Evolutionary conservation across 306 rosid species (phyloP).

Genomic region (Dalbergia cultrata): DNA sequence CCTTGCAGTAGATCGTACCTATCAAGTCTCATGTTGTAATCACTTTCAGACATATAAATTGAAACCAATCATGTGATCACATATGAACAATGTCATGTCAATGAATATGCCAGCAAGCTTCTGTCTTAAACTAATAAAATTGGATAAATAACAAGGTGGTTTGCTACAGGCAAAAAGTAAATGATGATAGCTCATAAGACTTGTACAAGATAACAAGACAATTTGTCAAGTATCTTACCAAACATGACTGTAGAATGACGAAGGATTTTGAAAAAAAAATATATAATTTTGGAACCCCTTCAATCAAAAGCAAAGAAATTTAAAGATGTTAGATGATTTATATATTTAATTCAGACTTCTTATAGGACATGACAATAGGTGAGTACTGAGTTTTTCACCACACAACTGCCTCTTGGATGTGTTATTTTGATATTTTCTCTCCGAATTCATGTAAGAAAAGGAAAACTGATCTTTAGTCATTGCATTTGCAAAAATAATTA

Average conservation of each 20-base stretch:
- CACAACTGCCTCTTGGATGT: too few relatives aligned
- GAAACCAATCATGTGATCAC: slow-evolving; percentile 13
- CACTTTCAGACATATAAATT: slow-evolving; percentile 22
- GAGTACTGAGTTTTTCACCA: slow-evolving; percentile 13
- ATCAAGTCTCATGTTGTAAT: slow-evolving; percentile 50
- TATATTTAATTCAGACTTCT: not conserved
- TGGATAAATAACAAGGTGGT: slow-evolving; percentile 25
- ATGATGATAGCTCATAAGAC: slow-evolving; percentile 18
- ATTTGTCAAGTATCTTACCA: slow-evolving; percentile 32
- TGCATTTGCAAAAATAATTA: not conserved
- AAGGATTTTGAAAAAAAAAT: slow-evolving; percentile 16
- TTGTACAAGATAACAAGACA: slow-evolving; percentile 6
- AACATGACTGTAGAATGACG: slow-evolving; percentile 22
- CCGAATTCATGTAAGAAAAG: not conserved
- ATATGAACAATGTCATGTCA: slow-evolving; percentile 34
- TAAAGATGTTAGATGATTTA: not conserved
- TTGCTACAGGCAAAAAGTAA: not conserved
- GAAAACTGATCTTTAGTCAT: not conserved
- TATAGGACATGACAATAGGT: not conserved
- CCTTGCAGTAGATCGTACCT: slow-evolving; percentile 97
- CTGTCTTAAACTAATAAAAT: slow-evolving; percentile 19
- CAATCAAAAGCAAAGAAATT: slow-evolving; percentile 27
- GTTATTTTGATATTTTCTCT: not conserved
- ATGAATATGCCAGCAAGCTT: slow-evolving; percentile 26
- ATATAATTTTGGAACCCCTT: slow-evolving; percentile 19